These are phyloP conservation scores for Physcomitrium patens DNA, from an alignment of 225 moss, liverwort and hornwort species.

Conservation along the genomic window DNA sequence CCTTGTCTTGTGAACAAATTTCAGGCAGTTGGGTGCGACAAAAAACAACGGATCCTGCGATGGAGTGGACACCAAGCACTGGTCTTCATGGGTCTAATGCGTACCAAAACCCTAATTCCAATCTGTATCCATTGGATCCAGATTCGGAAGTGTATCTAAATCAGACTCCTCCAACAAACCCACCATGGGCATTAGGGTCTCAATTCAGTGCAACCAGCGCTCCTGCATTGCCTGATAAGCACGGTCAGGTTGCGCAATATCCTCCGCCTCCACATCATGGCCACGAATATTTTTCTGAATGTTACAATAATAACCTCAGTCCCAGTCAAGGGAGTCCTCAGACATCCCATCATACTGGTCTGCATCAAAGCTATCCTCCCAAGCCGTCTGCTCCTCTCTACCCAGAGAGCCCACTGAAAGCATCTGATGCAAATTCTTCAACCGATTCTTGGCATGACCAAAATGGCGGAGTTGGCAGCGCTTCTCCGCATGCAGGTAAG, in stretches of 20 bases:
- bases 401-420: background rate
- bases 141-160: background rate
- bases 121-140: background rate
- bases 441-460: slow-evolving; percentile 3
- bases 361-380: no score
- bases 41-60: background rate
- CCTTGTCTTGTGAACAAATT: background rate
- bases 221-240: background rate
- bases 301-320: slow-evolving; percentile 7
- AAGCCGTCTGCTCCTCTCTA: background rate
- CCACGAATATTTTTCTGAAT: background rate
- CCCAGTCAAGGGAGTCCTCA: background rate
- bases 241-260: background rate
- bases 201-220: background rate
- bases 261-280: background rate
- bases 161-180: slow-evolving; percentile 14
- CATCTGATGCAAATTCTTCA: background rate
- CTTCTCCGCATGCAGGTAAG: background rate
- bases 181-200: slow-evolving; percentile 14
- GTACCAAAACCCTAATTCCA: slow-evolving; percentile 8
- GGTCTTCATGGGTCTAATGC: background rate
- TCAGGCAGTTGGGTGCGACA: background rate
- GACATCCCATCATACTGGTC: no score
- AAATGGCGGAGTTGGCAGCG: background rate
- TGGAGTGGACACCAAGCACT: slow-evolving; percentile 24